These are phyloP conservation scores for Plantago lanceolata DNA, from an alignment of 305 asterid species.

Conservation along the genomic window DNA sequence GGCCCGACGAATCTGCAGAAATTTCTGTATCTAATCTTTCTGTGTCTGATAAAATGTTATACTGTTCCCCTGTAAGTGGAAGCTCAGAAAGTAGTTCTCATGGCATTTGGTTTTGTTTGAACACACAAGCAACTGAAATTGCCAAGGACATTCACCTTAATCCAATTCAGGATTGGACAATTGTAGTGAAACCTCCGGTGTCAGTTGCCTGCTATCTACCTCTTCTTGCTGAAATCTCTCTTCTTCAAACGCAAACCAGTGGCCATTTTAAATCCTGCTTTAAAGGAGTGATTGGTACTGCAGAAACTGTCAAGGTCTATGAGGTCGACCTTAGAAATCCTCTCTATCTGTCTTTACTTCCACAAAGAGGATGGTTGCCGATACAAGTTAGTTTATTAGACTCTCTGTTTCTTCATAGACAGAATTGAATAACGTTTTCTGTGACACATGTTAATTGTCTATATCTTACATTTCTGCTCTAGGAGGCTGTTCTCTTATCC, in stretches of 20 bases:
- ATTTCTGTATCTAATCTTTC: slow-evolving; percentile 61
- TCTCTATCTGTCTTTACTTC: slow-evolving; percentile 76
- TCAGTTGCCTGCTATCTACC: slow-evolving; percentile 80
- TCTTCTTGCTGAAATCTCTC: slow-evolving; percentile 75
- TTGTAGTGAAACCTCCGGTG: slow-evolving; percentile 72
- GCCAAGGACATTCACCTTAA: slow-evolving; percentile 62
- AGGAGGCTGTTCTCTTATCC: slow-evolving; percentile 89
- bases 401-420: slow-evolving; percentile 12
- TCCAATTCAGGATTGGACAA: slow-evolving; percentile 79
- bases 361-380: slow-evolving; percentile 95
- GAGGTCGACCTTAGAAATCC: slow-evolving; percentile 80
- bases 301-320: slow-evolving; percentile 69
- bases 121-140: slow-evolving; percentile 75
- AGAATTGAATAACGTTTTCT: slow-evolving; percentile 6
- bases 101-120: slow-evolving; percentile 83
- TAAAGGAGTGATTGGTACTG: slow-evolving; percentile 74
- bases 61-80: slow-evolving; percentile 61
- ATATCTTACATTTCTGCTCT: slow-evolving; percentile 24
- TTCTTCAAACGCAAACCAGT: slow-evolving; percentile 81
- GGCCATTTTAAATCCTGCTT: slow-evolving; percentile 78
- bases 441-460: slow-evolving; percentile 23
- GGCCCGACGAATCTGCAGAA: slow-evolving; percentile 43
- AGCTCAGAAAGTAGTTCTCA: slow-evolving; percentile 58
- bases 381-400: slow-evolving; percentile 52
- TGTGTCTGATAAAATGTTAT: slow-evolving; percentile 63